Base-by-base conservation (phyloP, 306 rosid genomes). In the Phaseolus lunatus region DNA sequence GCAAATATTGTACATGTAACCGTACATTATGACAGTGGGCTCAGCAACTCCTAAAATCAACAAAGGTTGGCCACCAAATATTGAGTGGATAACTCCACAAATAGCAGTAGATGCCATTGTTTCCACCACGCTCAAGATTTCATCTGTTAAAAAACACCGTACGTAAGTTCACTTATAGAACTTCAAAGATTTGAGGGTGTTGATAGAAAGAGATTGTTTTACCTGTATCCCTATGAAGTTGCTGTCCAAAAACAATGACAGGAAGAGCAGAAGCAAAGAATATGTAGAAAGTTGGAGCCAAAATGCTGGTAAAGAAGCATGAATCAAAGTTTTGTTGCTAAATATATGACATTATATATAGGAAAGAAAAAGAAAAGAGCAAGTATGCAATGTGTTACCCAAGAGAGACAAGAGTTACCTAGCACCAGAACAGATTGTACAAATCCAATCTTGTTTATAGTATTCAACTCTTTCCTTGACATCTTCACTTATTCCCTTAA, bases 1-100 rank as follows among this genome's bases (percentile, higher is more conserved):
- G 83, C 91, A 80, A 78, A 92, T 89, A 69, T 13, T 77, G 87
- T 85, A 92, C 76, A 95, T 70, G 45, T 90, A 92, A 47, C 71
- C 87, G 81, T 92, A 95, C 99, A 95, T 92, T 66, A 95, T 90
- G 54, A 90, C 93, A 26, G 99, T 95, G 9, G 99, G 99, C 72
- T 95, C 99, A 48, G 99, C 99, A 82, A 95, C 99, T 73, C 99
- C 99, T 66, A 95, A 49, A 67, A 95, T 86, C 86, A 95, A 84
- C 88, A 95, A 80, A 43, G 99, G 99, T 45, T 95, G 99, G 48
- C 99, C 99, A 29, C 99, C 99, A 33, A 92, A 43, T 53, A 95
- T 73, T 26, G 99, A 88, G 78, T 95, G 99, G 49, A 92, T 89
- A 73, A 92, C 57, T 82, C 99, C 99, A 73, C 94, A 92, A 35